These are phyloP conservation scores for Fraxinus cuspidata DNA, from an alignment of 257 asterid species.

Conservation along the genomic window DNA sequence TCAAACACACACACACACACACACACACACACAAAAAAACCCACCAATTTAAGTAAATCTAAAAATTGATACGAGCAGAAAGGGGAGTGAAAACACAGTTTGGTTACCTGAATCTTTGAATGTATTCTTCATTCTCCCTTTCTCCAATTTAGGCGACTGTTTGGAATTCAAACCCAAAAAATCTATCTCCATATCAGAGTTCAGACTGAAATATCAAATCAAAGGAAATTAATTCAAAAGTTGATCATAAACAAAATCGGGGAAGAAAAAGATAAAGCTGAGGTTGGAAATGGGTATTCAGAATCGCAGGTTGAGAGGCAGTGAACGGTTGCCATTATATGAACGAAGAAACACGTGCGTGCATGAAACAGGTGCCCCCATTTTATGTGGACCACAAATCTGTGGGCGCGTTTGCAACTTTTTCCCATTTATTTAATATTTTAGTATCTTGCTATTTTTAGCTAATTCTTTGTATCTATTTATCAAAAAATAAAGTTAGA, in stretches of 20 bases:
- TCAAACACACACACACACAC: background rate
- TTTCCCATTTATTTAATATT: background rate
- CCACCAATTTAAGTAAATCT: no score
- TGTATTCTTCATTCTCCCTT: background rate
- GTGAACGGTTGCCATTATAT: conserved; percentile 38
- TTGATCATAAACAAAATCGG: background rate
- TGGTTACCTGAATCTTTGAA: conserved; percentile 30
- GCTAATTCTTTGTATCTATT: background rate
- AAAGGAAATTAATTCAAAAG: background rate
- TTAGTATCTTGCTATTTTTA: background rate
- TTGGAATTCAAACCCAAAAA: conserved; percentile 43
- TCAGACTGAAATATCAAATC: background rate
- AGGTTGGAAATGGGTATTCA: background rate
- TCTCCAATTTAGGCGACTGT: background rate
- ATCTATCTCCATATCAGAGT: conserved; percentile 45
- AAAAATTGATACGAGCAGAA: background rate
- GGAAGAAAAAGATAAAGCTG: background rate
- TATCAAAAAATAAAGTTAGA: no score
- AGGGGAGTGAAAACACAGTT: background rate
- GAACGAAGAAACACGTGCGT: conserved; percentile 50
- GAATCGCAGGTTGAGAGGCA: background rate
- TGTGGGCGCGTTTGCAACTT: background rate
- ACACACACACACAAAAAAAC: background rate
- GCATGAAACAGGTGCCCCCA: conserved; percentile 7
- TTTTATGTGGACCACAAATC: background rate